Percentiles rank a stretch among this genome's conserved stretches.
Conservation (phyloP, 768 basidiomycete genomes). For the Galerina sulciceps region DNA sequence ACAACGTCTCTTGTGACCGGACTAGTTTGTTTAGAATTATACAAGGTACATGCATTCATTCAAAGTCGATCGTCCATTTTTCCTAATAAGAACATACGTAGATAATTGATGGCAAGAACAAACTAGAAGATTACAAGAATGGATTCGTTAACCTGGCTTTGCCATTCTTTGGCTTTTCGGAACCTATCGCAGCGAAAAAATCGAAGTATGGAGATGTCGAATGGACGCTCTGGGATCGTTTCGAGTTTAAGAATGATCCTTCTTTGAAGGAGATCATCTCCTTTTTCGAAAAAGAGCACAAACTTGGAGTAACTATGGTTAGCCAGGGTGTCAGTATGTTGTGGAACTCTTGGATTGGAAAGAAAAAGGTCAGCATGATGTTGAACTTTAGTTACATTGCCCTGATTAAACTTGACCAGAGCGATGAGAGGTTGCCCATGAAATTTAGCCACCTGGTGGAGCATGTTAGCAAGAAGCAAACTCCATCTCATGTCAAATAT, state of each 20-base stretch:
- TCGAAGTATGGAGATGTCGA: conserved; percentile 86
- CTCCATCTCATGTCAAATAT: conserved; percentile 82
- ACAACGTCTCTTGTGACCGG: conserved; percentile 97
- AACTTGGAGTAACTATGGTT: conserved; percentile 92
- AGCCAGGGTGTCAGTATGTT: conserved; percentile 98
- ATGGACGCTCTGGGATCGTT: conserved; percentile 99
- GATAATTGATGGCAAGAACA: conserved; percentile 95
- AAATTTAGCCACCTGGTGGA: conserved; percentile 92
- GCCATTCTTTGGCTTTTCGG: conserved; percentile 99
- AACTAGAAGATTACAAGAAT: conserved; percentile 96
- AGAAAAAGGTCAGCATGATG: conserved; percentile 77
- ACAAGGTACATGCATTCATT: conserved; percentile 68
- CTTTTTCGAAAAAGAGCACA: conserved; percentile 85
- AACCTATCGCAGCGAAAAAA: conserved; percentile 90
- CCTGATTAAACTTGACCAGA: conserved; percentile 44
- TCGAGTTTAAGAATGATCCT: conserved; percentile 89
- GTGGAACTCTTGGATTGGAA: conserved; percentile 92
- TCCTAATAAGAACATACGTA: conserved; percentile 29
- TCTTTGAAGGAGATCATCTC: conserved; percentile 83
- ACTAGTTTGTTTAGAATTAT: conserved; percentile 92
- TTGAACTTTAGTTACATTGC: background rate
- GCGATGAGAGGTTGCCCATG: conserved; percentile 87
- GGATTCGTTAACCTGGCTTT: conserved; percentile 97
- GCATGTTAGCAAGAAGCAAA: conserved; percentile 91
- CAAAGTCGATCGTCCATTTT: background rate